A percentile compares a stretch with the other conserved stretches of the same genome.
Evolutionary conservation across 1,284 basidiomycete genomes (phyloP).

Genomic region (Omphalotus olearius): DNA sequence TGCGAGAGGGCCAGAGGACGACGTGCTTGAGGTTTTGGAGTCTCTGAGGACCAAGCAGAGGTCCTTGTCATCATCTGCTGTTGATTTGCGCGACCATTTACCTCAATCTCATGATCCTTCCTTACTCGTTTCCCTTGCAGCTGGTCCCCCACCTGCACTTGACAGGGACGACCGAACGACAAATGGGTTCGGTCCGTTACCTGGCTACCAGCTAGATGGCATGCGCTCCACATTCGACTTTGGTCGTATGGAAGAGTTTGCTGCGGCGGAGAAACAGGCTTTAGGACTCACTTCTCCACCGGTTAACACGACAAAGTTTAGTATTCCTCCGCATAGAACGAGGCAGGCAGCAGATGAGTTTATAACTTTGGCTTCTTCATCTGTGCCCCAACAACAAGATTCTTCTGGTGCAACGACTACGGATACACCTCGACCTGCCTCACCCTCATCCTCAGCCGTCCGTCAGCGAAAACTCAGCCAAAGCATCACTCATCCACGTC

Average conservation of each 20-base stretch:
- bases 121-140: constrained; percentile 34
- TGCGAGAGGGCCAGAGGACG: constrained; percentile 29
- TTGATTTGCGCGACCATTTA: constrained; percentile 32
- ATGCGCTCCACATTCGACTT: constrained; percentile 71
- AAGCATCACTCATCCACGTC: constrained; percentile 57
- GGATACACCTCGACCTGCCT: constrained; percentile 27
- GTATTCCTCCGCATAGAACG: constrained; percentile 9
- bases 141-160: constrained; percentile 16
- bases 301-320: constrained; percentile 10
- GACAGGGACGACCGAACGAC: constrained; percentile 26
- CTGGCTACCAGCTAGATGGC: constrained; percentile 28
- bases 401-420: too few relatives aligned
- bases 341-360: background rate
- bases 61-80: constrained; percentile 15
- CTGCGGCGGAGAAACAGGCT: constrained; percentile 61
- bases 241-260: constrained; percentile 76
- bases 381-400: background rate
- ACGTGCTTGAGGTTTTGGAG: constrained; percentile 20
- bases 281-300: constrained; percentile 46
- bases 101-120: constrained; percentile 44
- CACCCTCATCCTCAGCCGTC: constrained; percentile 18
- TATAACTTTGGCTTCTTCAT: background rate
- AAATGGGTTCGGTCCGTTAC: constrained; percentile 39
- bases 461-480: constrained; percentile 84
- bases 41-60: constrained; percentile 19